Base-by-base conservation (phyloP, 495 filamentous ascomycete genomes). In the Penicillium herquei region DNA sequence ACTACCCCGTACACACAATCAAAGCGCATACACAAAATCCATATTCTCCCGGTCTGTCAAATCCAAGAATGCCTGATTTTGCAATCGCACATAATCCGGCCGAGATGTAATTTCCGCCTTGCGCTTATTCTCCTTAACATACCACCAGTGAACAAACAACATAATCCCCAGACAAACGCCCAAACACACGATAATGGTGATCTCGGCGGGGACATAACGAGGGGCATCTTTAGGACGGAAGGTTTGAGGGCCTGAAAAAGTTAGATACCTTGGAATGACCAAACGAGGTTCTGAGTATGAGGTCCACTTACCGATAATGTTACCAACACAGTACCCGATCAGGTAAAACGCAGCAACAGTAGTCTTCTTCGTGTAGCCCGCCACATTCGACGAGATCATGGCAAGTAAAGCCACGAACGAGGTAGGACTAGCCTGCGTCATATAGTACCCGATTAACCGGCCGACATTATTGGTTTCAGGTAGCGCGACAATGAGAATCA, bases 341-440 rank as follows among this genome's bases (percentile, higher is more conserved):
- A 91, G 67, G 54, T 87, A 88, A 49, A 91, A 65, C 0, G 85
- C 86, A 0, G 85, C 85, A 1, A 88, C 82, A 0, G 86, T 89
- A 0, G 86, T 89, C 68, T 89, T 89, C 72, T 89, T 89, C 9
- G 87, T 89, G 65, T 87, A 89, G 14, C 87, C 86, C 0, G 86
- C 84, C 7, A 89, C 81, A 56, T 90, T 89, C 17, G 79, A 82
- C 0, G 78, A 79, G 42, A 87, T 82, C 50, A 88, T 73, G 1
- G 82, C 80, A 26, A 76, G 44, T 11, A 78, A 56, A 1, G 73
- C 72, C 1, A 76, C 69, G 31, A 76, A 75, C 71, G 68, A 41
- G 13, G 82, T 85, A 2, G 86, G 76, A 48, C 69, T 74, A 7
- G 82, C 75, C 65, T 83, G 77, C 0, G 83, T 86, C 39, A 88